Evolutionary conservation across 2,329 filamentous ascomycete genomes (phyloP).

Genomic region (Monosporascus sp.): DNA sequence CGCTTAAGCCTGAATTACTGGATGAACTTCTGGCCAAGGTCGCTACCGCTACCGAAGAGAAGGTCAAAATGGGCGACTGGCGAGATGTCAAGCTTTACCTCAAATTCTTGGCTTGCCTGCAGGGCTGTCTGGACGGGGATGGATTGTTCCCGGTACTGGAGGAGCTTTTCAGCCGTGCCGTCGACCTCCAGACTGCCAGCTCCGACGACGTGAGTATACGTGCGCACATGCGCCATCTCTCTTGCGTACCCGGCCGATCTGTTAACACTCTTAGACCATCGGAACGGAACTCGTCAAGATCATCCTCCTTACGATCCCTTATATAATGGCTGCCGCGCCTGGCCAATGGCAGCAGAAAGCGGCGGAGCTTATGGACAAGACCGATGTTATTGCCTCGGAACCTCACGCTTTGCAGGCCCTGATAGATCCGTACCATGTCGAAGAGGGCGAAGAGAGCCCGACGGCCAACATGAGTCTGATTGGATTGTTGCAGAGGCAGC

Average conservation of each 20-base stretch:
- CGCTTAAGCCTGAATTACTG: constrained; percentile 68
- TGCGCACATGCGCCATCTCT: background rate
- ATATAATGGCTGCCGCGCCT: constrained; percentile 72
- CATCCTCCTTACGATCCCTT: constrained; percentile 90
- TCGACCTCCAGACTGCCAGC: constrained; percentile 86
- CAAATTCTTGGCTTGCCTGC: constrained; percentile 83
- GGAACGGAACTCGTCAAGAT: constrained; percentile 91
- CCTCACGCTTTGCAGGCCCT: constrained; percentile 78
- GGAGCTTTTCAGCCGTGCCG: constrained; percentile 86
- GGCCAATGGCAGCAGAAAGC: constrained; percentile 68
- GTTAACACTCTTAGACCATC: constrained; percentile 43
- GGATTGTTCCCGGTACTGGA: constrained; percentile 82
- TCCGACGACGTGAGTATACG: constrained; percentile 73
- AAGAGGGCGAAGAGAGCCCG: constrained; percentile 57
- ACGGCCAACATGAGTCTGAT: constrained; percentile 65
- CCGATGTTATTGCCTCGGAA: constrained; percentile 87
- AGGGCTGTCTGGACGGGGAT: constrained; percentile 73
- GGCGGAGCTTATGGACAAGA: constrained; percentile 79
- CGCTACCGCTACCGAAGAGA: constrained; percentile 57
- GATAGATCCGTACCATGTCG: constrained; percentile 76
- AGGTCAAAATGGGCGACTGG: constrained; percentile 73
- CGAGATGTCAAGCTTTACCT: constrained; percentile 85
- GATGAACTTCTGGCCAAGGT: constrained; percentile 63
- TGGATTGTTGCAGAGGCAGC: constrained; percentile 76
- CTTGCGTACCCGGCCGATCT: background rate